Evolutionary conservation across 345 rosid species (phyloP), one percentile per base, ranked within the genome.

Genomic region (Salix caprea): DNA sequence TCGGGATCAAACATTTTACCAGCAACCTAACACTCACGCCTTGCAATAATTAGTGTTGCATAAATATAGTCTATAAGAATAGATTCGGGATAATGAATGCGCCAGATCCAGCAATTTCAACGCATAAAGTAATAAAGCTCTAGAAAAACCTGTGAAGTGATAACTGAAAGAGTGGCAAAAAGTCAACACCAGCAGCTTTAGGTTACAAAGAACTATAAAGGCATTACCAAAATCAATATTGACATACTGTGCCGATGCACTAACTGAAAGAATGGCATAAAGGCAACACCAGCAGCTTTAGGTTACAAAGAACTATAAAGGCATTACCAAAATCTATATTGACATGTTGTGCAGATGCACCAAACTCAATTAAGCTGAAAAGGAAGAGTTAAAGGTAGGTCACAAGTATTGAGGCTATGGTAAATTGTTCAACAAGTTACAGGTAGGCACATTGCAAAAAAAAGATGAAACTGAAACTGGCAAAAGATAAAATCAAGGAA

Each of bases 1-100:
- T 93, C 96, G 58, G 97, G 96, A 76, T 86, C 85, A 87, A 89
- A 95, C 70, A 21, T 81, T n/a, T 14, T 76, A 7, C 83, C 84
- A 72, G 96, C 96, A 85, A 90, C 92, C 99, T 95, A 83, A 79
- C 54, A 86, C 65, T 66, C 54, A 52, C 50, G 71, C 77, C 14
- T 16, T 73, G 32, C 30, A 73, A 73, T 18, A 28, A 60, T 70
- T 42, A 75, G 30, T 62, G 50, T 26, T 14, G 46, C 24, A 70
- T 28, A 54, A 11, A 67, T 11, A 36, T 48, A 76, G 61, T n/a
- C 28, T 24, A 50, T 44, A 46, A 58, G 13, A 82, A 42, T 11
- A 24, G 58, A 32, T 30, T 65, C 23, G n/a, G 26, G 40, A 56
- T 3, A 72, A 18, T 12, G 44, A 65, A 42, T 24, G 42, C 23